Evolutionary conservation across 495 filamentous ascomycete genomes (phyloP), one percentile per base, ranked within the genome.

Genomic region (Talaromyces trachyspermus): DNA sequence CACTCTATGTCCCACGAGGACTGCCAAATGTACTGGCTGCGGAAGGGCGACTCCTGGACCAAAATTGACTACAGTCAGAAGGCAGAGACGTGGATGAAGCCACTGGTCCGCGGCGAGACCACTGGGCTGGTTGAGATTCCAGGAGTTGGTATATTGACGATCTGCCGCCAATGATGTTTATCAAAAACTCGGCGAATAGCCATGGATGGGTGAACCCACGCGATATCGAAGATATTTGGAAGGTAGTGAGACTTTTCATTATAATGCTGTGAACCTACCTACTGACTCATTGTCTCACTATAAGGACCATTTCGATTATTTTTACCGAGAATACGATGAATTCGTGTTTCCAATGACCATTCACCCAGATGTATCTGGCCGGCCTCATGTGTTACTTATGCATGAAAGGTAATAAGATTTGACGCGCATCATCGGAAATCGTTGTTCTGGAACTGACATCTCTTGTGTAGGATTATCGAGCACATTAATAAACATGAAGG

Each of bases 401-500:
- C 80, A 83, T 58, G 76, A 78, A 55, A 57, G 73, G 59, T 68
- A 18, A 27, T 14, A 18, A 4, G 22, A 44, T 12, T 20, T 25
- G 19, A 11, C 14, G 20, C 14, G 5, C 15, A 43, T 39, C 2
- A 17, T 23, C 10, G 26, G 9, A 30, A 15, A 18, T 29, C 20
- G 9, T 12, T 2, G 0, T n/a, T 46, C 17, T 30, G 7, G 14
- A 19, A 12, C 17, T 36, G 8, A 27, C 19, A 17, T 38, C 5
- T 12, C 4, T 23, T 4, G 6, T 15, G 3, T 44, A 77, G 72
- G 37, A 71, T 85, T 46, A 86, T 88, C 49, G 82, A 86, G 50
- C 73, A 84, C 49, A 83, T 87, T 53, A 85, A 85, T 47, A 75
- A 74, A 42, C 83, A 86, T 46, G 82, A 85, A 52, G 83, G 84